Evolutionary conservation across 2,329 filamentous ascomycete genomes (phyloP), one percentile per base, ranked within the genome.

Genomic region (Alternaria dauci): DNA sequence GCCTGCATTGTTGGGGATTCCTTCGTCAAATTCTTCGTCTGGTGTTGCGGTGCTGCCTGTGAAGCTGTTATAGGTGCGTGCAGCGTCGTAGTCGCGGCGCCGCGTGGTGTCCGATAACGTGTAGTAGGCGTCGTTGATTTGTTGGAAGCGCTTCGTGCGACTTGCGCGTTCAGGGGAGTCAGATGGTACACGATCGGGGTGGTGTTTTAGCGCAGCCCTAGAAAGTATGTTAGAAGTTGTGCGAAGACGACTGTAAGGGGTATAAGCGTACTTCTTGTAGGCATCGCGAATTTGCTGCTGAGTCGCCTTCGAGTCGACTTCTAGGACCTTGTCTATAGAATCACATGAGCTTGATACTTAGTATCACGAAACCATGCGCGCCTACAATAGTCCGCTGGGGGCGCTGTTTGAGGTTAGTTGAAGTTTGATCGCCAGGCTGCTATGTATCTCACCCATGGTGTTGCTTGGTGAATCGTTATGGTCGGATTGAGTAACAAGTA

Each of bases 111-210:
- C 94, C 0, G 92, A 96, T 28, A 98, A 88, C 0, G 92, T 94
- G 79, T 92, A 96, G 84, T 96, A 97, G 64, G 93, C 93, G 75
- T 96, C 93, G 81, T 96, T 96, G 73, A 97, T 91, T 67, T 91
- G 87, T 79, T 97, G 93, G 82, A 97, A 97, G 76, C 90, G 90
- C 74, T 91, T 91, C 6, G 95, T 99, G 73, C 94, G 91, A 12
- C 87, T 80, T 23, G 88, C 79, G 65, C 94, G 92, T 70, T 98
- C 93, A 38, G 94, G 92, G 5, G 93, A 94, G 80, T 93, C 88
- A 67, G 87, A 82, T 28, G 93, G 86, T 41, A 99, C 93, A 61
- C 95, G 91, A 78, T 99, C 95, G 2, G 94, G 94, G 78, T 98
- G 94, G 66, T 92, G 93, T 80, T 95, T 96, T 46, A 98, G 84